A percentile compares a stretch with the other conserved stretches of the same genome.
These are phyloP conservation scores for Coccomyxa sp. DNA, from an alignment of 139 green algal species.

Conservation along the genomic window DNA sequence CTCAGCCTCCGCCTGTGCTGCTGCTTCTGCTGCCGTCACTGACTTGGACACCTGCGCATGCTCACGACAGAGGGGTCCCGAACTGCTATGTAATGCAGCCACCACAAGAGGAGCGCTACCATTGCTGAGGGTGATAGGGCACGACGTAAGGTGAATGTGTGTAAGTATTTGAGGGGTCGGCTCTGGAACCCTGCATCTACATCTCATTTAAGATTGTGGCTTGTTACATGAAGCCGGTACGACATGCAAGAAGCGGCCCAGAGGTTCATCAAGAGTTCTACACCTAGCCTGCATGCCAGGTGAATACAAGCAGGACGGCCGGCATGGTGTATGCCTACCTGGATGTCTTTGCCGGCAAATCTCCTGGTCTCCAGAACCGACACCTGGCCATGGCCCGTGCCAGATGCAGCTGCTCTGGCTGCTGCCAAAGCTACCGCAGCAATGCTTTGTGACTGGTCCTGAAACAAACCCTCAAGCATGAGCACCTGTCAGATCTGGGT, in stretches of 20 bases:
- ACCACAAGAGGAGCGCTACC: too few relatives aligned
- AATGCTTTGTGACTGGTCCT: slow-evolving; percentile 2
- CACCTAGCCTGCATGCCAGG: too few relatives aligned
- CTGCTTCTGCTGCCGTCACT: neutral
- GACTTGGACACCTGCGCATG: neutral
- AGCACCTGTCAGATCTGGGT: slow-evolving; percentile 6
- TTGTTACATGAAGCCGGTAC: neutral
- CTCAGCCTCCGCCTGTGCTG: slow-evolving; percentile 17
- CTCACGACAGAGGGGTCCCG: neutral
- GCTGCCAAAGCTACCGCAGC: slow-evolving; percentile 23
- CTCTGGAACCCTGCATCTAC: neutral
- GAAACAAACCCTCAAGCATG: slow-evolving; percentile 3
- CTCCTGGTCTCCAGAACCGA: slow-evolving; percentile 41
- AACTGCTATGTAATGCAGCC: neutral
- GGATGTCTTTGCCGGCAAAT: slow-evolving; percentile 81
- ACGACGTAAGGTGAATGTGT: too few relatives aligned
- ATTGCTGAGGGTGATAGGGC: too few relatives aligned
- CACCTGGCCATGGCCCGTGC: slow-evolving; percentile 23
- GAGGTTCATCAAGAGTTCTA: too few relatives aligned
- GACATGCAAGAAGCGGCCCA: too few relatives aligned
- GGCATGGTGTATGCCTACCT: slow-evolving; percentile 26
- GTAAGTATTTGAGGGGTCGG: neutral
- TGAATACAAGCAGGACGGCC: neutral
- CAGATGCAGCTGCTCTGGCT: slow-evolving; percentile 14
- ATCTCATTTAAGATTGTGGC: neutral